phyloP scores from a whole-genome alignment of 2,329 filamentous ascomycete genomes.

The Epichloe uncinata region DNA sequence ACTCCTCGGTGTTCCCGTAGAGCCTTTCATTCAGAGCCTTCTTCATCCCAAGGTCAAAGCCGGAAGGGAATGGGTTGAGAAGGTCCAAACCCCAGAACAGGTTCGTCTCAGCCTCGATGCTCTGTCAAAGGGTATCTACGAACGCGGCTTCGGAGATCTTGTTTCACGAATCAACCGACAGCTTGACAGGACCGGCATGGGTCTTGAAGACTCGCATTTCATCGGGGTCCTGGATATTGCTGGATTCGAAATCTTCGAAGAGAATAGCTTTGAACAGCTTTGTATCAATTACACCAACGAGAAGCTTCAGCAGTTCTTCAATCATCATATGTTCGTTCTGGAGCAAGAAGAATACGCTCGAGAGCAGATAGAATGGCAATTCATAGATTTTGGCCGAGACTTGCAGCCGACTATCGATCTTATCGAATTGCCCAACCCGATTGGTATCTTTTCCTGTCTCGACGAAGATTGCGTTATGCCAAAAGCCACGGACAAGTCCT shows the following conservation, averaged over 20 bases:
- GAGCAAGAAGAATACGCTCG: slow-evolving; percentile 97
- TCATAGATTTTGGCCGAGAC: slow-evolving; percentile 96
- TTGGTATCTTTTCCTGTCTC: slow-evolving; percentile 95
- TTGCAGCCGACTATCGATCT: slow-evolving; percentile 95
- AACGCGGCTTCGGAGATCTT: slow-evolving; percentile 86
- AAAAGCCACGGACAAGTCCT: slow-evolving; percentile 91
- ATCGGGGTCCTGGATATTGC: slow-evolving; percentile 98
- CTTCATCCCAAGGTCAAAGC: slow-evolving; percentile 91
- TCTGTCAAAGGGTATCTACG: slow-evolving; percentile 92
- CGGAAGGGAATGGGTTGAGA: slow-evolving; percentile 95
- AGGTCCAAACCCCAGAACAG: slow-evolving; percentile 94
- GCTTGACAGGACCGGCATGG: slow-evolving; percentile 72
- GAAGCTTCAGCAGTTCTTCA: slow-evolving; percentile 98
- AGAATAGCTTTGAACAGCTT: slow-evolving; percentile 96
- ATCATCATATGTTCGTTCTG: slow-evolving; percentile 98
- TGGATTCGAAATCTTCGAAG: slow-evolving; percentile 96
- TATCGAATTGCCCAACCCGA: slow-evolving; percentile 90
- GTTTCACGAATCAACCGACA: slow-evolving; percentile 86
- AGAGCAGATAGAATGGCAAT: slow-evolving; percentile 98
- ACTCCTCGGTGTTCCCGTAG: slow-evolving; percentile 70
- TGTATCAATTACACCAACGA: slow-evolving; percentile 99
- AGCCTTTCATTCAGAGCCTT: slow-evolving; percentile 77
- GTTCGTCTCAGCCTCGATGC: slow-evolving; percentile 83
- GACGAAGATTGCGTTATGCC: slow-evolving; percentile 99
- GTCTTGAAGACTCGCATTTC: slow-evolving; percentile 81